Evolutionary conservation across 2,329 filamentous ascomycete genomes (phyloP), one percentile per base, ranked within the genome.

Genomic region (Drechslerella dactyloides): DNA sequence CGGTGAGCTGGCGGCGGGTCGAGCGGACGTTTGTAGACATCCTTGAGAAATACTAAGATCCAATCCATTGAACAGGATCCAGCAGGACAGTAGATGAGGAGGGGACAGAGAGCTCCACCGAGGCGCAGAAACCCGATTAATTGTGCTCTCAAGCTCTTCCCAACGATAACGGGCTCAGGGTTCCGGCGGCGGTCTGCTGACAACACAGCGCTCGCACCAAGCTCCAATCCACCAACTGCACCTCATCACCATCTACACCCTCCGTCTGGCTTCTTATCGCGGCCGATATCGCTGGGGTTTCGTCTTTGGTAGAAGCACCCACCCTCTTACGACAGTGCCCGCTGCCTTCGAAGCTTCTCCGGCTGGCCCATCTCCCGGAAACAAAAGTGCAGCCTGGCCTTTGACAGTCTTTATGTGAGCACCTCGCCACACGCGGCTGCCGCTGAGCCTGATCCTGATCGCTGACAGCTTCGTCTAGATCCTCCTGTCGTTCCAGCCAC

Each of bases 1-100:
- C 37, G 37, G 37, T 42, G 37, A 42, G 37, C 37, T 42, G 37
- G 37, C 37, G 37, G 37, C 37, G n/a, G 37, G n/a, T 42, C 37
- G 37, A 42, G n/a, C n/a, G 37, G 4, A 42, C 13, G 13, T 17
- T 42, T 37, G 5, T 17, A 42, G 37, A 42, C 37, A 17, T 13
- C 13, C 37, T 42, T 42, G 11, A 15, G 37, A 17, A 42, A 33
- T 33, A 33, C 27, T 4, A 33, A 8, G 4, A 33, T 8, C 37
- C n/a, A n/a, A 17, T 17, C 4, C 37, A 13, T 4, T 4, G 13
- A 42, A 13, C 37, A 42, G 37, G 37, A 42, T 42, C 37, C 37
- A 42, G 37, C 37, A 4, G n/a, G n/a, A n/a, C n/a, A n/a, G n/a
- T n/a, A n/a, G n/a, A n/a, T n/a, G n/a, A 42, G 4, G 37, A 42